These are phyloP conservation scores for Blastocystis sp. DNA, from an alignment of 352 stramenopile species.

Conservation along the genomic window DNA sequence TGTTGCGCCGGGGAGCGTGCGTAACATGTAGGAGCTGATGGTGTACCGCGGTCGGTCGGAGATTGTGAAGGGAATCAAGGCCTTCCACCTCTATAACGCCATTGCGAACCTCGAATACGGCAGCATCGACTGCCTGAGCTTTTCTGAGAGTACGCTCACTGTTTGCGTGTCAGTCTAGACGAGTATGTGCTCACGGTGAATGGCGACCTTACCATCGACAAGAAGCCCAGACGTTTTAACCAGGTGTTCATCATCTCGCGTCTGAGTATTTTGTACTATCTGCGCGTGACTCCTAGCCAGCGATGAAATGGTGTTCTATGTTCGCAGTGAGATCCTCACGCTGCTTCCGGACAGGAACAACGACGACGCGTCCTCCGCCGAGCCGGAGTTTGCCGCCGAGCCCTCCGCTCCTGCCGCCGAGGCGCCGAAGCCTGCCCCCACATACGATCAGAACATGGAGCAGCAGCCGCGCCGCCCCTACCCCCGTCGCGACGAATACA, in stretches of 20 bases:
- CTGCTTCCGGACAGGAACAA: neutral
- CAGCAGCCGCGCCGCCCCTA: neutral
- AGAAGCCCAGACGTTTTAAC: neutral
- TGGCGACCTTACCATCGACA: neutral
- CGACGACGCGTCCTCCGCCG: neutral
- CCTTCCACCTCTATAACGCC: neutral
- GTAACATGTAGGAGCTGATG: neutral
- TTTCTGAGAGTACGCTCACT: neutral
- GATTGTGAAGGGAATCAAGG: constrained; percentile 12
- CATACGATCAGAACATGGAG: neutral
- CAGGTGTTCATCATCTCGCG: constrained; percentile 8
- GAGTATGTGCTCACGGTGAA: constrained; percentile 20
- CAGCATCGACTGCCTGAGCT: constrained; percentile 13
- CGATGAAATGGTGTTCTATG: constrained; percentile 9
- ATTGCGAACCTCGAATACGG: neutral
- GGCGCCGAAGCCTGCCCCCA: neutral
- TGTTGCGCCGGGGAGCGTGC: neutral
- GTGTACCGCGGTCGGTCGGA: neutral
- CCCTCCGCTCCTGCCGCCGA: neutral
- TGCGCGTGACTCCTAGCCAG: neutral
- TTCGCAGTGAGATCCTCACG: constrained; percentile 4
- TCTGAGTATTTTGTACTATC: neutral
- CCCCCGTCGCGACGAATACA: neutral
- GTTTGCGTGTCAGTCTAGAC: neutral
- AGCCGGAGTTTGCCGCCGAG: neutral